phyloP scores from a whole-genome alignment of 1,284 basidiomycete species.

The Schizophyllum amplum region DNA sequence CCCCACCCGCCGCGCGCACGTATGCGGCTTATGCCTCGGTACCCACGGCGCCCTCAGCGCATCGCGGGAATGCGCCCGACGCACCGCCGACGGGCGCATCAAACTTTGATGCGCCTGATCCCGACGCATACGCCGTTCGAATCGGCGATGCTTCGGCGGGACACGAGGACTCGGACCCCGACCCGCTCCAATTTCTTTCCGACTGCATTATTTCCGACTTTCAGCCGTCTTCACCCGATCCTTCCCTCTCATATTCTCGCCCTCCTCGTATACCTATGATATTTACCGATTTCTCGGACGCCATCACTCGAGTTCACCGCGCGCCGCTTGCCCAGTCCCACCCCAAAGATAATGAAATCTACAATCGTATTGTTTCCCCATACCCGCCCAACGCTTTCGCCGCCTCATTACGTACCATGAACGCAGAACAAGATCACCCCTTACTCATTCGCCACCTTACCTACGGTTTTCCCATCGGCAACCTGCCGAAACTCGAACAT shows the following conservation, averaged over 20 bases:
- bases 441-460: constrained; percentile 6
- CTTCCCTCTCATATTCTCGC: neutral
- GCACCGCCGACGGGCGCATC: no score
- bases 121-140: no score
- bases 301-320: neutral
- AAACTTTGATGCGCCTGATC: no score
- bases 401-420: neutral
- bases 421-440: constrained; percentile 2
- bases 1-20: no score
- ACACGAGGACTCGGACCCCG: no score
- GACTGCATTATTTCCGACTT: no score
- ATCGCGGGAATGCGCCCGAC: no score
- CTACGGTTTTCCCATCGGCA: constrained; percentile 10
- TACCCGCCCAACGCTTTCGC: constrained; percentile 8
- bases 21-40: no score
- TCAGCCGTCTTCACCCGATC: no score
- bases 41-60: no score
- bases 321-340: neutral
- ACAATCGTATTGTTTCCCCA: constrained; percentile 3
- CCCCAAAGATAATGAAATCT: neutral
- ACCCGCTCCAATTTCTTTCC: no score
- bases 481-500: constrained; percentile 4
- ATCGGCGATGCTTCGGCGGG: no score
- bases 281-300: neutral
- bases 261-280: neutral